These are phyloP conservation scores for Ophiognomonia clavigignenti-juglandacearum DNA, from an alignment of 2,329 filamentous ascomycete species.

Conservation along the genomic window DNA sequence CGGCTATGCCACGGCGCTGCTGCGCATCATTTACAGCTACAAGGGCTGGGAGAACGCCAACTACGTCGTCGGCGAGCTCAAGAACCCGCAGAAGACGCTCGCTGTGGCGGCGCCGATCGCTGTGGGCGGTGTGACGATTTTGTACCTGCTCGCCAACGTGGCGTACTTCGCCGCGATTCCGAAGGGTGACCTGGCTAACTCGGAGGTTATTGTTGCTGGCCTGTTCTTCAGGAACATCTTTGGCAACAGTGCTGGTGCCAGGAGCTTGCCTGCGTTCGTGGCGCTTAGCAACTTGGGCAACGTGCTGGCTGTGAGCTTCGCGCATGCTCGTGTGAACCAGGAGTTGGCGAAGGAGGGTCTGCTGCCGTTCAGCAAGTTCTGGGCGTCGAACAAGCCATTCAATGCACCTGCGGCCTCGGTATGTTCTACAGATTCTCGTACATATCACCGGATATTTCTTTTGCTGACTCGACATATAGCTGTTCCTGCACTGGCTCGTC, in stretches of 20 bases:
- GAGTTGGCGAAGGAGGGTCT: conserved; percentile 68
- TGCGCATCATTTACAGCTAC: conserved; percentile 57
- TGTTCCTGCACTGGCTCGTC: conserved; percentile 62
- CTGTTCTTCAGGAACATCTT: conserved; percentile 60
- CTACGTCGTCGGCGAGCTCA: conserved; percentile 56
- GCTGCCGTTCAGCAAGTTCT: conserved; percentile 60
- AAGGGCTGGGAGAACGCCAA: conserved; percentile 62
- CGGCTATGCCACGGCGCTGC: conserved; percentile 51
- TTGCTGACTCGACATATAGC: conserved; percentile 17
- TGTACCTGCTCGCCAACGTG: conserved; percentile 61
- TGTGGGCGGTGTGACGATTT: conserved; percentile 51
- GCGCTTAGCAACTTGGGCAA: conserved; percentile 55
- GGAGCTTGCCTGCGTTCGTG: conserved; percentile 46
- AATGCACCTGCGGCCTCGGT: conserved; percentile 52
- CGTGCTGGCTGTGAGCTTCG: conserved; percentile 56
- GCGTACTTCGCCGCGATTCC: conserved; percentile 61
- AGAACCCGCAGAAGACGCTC: conserved; percentile 49
- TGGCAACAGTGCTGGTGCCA: conserved; percentile 44
- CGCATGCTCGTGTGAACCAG: conserved; percentile 54
- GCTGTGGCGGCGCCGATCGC: conserved; percentile 53
- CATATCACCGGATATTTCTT: neutral
- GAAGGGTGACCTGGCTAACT: conserved; percentile 51
- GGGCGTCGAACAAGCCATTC: conserved; percentile 64
- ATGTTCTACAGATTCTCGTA: neutral
- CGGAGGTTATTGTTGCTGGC: conserved; percentile 56